These are phyloP conservation scores for Suillus placidus DNA, from an alignment of 768 basidiomycete genomes.

Conservation along the genomic window DNA sequence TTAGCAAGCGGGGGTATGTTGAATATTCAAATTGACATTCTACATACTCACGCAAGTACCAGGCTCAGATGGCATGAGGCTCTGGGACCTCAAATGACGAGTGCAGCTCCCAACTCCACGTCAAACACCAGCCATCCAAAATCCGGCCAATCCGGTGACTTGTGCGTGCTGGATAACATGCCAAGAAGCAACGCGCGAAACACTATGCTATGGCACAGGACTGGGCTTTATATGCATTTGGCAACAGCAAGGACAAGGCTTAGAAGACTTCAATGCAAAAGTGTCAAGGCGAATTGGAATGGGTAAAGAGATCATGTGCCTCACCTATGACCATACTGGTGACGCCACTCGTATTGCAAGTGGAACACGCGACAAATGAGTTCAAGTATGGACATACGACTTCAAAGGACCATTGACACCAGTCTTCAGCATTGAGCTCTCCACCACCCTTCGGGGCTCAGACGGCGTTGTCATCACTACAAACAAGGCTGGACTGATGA, in stretches of 20 bases:
- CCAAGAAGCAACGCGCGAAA: no score
- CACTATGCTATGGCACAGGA: no score
- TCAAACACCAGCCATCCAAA: no score
- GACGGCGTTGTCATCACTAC: neutral
- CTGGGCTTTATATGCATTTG: neutral
- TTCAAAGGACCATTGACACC: no score
- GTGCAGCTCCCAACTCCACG: no score
- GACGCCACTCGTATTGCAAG: no score
- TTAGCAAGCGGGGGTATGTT: slow-evolving; percentile 22
- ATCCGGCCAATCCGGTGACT: no score
- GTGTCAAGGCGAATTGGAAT: neutral
- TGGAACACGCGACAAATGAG: no score
- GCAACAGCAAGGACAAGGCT: neutral
- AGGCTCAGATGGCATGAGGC: slow-evolving; percentile 6
- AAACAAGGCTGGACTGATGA: neutral
- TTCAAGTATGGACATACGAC: no score
- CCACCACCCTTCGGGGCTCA: neutral
- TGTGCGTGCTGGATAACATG: no score
- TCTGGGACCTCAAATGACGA: neutral
- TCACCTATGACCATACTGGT: no score
- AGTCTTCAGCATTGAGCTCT: no score
- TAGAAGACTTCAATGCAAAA: neutral
- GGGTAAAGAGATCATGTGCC: neutral
- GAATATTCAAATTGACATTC: neutral
- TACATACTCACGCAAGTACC: neutral